Conservation (phyloP, 2,329 filamentous ascomycete genomes). For the Botrytis cinerea region DNA sequence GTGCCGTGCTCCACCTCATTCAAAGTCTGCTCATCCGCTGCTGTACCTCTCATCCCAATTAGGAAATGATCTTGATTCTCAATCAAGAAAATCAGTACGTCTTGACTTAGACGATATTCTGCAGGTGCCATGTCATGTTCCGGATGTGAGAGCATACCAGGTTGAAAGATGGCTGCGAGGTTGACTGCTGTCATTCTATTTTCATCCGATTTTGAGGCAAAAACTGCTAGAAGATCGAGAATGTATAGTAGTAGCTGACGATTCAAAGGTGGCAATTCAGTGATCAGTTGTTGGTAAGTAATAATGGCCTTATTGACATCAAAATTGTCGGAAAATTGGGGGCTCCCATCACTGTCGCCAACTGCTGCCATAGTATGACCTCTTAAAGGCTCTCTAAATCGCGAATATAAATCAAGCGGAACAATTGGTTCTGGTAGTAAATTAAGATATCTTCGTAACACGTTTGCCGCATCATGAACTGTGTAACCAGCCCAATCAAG, state of each 20-base stretch:
- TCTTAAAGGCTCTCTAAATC: conserved; percentile 81
- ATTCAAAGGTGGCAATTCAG: conserved; percentile 88
- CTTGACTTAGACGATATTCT: conserved; percentile 93
- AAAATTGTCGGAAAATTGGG: conserved; percentile 72
- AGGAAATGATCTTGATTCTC: conserved; percentile 98
- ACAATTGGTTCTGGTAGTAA: conserved; percentile 96
- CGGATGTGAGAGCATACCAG: conserved; percentile 92
- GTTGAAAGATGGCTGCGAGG: conserved; percentile 94
- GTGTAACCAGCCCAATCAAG: conserved; percentile 97
- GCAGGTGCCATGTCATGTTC: conserved; percentile 92
- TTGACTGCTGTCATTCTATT: conserved; percentile 98
- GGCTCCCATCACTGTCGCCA: conserved; percentile 62
- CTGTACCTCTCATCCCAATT: conserved; percentile 98
- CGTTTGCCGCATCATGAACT: conserved; percentile 96
- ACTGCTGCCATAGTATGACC: conserved; percentile 67
- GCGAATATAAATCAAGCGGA: conserved; percentile 87
- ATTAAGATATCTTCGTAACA: conserved; percentile 92
- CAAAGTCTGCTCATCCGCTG: conserved; percentile 77
- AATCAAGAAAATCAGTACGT: conserved; percentile 95
- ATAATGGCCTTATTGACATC: conserved; percentile 74
- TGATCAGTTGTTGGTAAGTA: conserved; percentile 87
- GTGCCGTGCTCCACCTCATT: conserved; percentile 68
- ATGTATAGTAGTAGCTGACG: conserved; percentile 94
- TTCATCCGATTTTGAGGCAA: conserved; percentile 92
- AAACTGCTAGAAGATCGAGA: conserved; percentile 91